These are phyloP conservation scores for Ascocoryne sarcoides DNA, from an alignment of 2,329 filamentous ascomycete genomes.

Conservation along the genomic window DNA sequence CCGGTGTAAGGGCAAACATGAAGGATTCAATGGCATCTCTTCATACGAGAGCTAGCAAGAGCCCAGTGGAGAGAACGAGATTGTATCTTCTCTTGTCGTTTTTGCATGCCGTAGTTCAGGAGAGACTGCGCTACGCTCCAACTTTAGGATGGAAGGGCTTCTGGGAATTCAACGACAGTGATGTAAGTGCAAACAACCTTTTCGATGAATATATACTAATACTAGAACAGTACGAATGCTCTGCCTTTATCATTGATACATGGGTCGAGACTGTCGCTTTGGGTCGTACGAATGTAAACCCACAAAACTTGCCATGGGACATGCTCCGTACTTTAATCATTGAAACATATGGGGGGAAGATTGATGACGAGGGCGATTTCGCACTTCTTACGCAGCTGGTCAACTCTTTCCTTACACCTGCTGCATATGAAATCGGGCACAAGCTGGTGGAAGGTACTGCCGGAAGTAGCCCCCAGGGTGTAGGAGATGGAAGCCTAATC, in stretches of 20 bases:
- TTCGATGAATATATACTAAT: slow-evolving; percentile 56
- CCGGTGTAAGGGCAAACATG: slow-evolving; percentile 95
- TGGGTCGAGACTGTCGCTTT: slow-evolving; percentile 82
- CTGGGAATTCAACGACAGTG: slow-evolving; percentile 99
- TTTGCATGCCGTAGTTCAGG: slow-evolving; percentile 91
- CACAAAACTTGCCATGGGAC: slow-evolving; percentile 91
- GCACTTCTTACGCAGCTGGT: slow-evolving; percentile 65
- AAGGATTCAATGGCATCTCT: slow-evolving; percentile 88
- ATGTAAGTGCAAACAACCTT: slow-evolving; percentile 54
- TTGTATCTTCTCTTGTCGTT: slow-evolving; percentile 89
- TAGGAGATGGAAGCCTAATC: slow-evolving; percentile 51
- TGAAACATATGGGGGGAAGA: slow-evolving; percentile 96
- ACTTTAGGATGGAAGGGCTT: slow-evolving; percentile 95
- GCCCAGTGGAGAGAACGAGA: slow-evolving; percentile 82
- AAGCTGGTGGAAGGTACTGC: slow-evolving; percentile 63
- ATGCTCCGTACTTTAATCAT: slow-evolving; percentile 85
- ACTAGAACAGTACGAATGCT: slow-evolving; percentile 76
- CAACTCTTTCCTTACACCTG: slow-evolving; percentile 67
- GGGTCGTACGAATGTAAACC: slow-evolving; percentile 85
- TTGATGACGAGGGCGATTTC: slow-evolving; percentile 86
- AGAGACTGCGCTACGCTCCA: slow-evolving; percentile 87
- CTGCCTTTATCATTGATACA: slow-evolving; percentile 86
- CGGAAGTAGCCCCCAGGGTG: slow-evolving; percentile 28
- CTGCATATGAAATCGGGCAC: slow-evolving; percentile 88
- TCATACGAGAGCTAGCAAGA: slow-evolving; percentile 64